These are phyloP conservation scores for Tephrocybe rancida DNA, from an alignment of 768 basidiomycete genomes.

Conservation along the genomic window DNA sequence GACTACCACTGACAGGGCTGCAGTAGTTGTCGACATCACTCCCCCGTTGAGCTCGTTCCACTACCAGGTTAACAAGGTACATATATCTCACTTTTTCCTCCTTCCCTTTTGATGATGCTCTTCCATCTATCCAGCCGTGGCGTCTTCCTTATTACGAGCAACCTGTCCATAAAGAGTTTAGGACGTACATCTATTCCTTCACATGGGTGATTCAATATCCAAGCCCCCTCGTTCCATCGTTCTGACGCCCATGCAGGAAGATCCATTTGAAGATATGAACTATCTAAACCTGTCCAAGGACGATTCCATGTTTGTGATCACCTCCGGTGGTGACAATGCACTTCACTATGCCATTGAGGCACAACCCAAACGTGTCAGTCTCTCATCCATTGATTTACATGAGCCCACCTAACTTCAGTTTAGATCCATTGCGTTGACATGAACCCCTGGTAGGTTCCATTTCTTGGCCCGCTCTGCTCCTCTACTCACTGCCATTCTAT, in stretches of 20 bases:
- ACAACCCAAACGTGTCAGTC: constrained; percentile 50
- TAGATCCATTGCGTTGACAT: constrained; percentile 74
- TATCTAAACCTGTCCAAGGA: constrained; percentile 57
- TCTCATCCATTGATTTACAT: not conserved
- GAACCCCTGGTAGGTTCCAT: constrained; percentile 55
- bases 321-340: constrained; percentile 80
- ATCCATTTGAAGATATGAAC: constrained; percentile 74
- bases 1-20: constrained; percentile 19
- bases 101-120: constrained; percentile 1
- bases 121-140: constrained; percentile 45
- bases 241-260: constrained; percentile 46
- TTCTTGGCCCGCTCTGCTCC: not conserved
- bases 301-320: constrained; percentile 75
- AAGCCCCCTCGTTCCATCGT: not conserved
- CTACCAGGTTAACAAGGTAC: constrained; percentile 55
- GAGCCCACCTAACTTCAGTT: constrained; percentile 5
- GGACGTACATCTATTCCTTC: constrained; percentile 66
- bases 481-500: not conserved
- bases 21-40: constrained; percentile 46
- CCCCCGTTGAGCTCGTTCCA: constrained; percentile 65
- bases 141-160: constrained; percentile 72
- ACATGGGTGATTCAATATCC: constrained; percentile 45
- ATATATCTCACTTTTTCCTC: constrained; percentile 1
- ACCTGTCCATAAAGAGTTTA: constrained; percentile 66
- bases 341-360: constrained; percentile 77